These are phyloP conservation scores for Fraxinus sp. DNA, from an alignment of 305 asterid species.

Conservation along the genomic window DNA sequence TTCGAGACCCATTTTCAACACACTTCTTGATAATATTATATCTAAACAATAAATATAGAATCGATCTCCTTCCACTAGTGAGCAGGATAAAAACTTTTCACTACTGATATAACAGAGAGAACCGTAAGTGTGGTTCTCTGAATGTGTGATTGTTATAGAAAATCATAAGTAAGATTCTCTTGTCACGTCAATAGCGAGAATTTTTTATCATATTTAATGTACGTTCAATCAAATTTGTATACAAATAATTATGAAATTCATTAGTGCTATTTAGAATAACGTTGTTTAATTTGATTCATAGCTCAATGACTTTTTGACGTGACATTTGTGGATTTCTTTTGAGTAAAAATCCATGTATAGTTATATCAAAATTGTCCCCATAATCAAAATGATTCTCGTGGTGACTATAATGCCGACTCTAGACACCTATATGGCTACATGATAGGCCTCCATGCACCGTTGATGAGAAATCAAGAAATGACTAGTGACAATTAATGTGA, in stretches of 20 bases:
- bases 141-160: too few species aligned
- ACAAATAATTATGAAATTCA: background rate
- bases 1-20: background rate
- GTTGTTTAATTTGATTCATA: background rate
- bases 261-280: background rate
- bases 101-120: too few species aligned
- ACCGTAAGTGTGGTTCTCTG: too few species aligned
- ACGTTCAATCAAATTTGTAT: too few species aligned
- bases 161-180: too few species aligned
- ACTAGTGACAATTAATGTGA: background rate
- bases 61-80: too few species aligned
- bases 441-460: constrained; percentile 1
- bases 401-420: constrained; percentile 3
- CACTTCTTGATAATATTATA: background rate
- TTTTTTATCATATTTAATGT: too few species aligned
- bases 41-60: background rate
- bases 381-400: background rate
- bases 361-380: background rate
- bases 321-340: background rate
- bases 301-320: background rate
- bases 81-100: too few species aligned
- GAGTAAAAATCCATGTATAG: background rate
- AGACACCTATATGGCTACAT: background rate
- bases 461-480: background rate
- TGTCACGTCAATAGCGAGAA: too few species aligned